A percentile compares a stretch with the other conserved stretches of the same genome.
Evolutionary conservation across 768 basidiomycete species (phyloP).

Genomic region (Serendipita vermifera): DNA sequence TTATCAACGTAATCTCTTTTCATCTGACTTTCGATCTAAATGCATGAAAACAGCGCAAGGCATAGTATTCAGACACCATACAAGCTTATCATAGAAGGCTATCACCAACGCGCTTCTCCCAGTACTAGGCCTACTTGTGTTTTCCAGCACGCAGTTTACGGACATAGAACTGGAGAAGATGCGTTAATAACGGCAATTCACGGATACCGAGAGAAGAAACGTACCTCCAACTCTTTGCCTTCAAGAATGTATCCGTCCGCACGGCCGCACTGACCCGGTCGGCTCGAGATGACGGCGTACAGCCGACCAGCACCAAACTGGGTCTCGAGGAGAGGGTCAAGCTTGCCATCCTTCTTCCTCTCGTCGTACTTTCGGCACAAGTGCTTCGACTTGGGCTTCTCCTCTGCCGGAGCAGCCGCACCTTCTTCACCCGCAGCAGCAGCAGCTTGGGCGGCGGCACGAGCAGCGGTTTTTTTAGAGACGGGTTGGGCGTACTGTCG

Average conservation of each 20-base stretch:
- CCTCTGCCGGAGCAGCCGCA: conserved; percentile 25
- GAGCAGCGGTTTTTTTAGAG: conserved; percentile 65
- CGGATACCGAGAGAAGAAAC: conserved; percentile 16
- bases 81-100: no score
- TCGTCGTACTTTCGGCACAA: conserved; percentile 75
- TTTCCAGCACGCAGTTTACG: conserved; percentile 5
- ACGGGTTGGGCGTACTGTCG: conserved; percentile 86
- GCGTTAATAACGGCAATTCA: not conserved
- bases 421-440: conserved; percentile 34
- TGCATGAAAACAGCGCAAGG: no score
- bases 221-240: conserved; percentile 94
- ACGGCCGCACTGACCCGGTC: conserved; percentile 94
- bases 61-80: no score
- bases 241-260: conserved; percentile 96
- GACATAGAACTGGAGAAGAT: not conserved
- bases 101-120: no score
- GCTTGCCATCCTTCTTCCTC: conserved; percentile 88
- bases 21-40: no score
- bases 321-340: conserved; percentile 76
- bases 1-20: no score
- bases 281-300: conserved; percentile 83
- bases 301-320: conserved; percentile 94
- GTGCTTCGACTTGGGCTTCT: conserved; percentile 81
- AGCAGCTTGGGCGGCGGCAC: conserved; percentile 36
- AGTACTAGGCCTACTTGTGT: not conserved